phyloP scores from a whole-genome alignment of 2,329 filamentous ascomycete species.

The Cladosporium sp. region DNA sequence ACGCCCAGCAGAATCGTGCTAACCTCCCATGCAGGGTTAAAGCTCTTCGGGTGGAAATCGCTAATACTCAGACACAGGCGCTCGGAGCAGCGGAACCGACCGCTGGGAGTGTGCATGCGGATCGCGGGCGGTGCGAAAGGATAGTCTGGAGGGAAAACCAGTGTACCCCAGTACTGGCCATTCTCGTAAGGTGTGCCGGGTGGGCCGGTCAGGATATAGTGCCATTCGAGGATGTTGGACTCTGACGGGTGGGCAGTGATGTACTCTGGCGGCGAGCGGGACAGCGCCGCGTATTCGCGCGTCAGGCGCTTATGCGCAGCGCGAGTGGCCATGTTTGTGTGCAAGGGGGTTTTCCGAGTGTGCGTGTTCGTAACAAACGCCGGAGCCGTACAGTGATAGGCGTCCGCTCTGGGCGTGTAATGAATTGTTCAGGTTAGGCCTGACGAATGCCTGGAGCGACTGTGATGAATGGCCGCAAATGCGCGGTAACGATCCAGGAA shows the following conservation, averaged over 20 bases:
- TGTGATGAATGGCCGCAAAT: background rate
- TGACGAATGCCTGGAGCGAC: background rate
- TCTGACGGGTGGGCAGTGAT: slow-evolving; percentile 30
- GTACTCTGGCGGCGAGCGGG: slow-evolving; percentile 29
- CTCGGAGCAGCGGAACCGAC: slow-evolving; percentile 88
- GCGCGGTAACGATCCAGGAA: too few relatives aligned
- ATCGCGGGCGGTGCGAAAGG: slow-evolving; percentile 96
- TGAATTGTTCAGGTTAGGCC: too few relatives aligned
- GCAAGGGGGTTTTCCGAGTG: background rate
- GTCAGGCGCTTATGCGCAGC: slow-evolving; percentile 35
- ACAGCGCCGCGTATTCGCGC: slow-evolving; percentile 32
- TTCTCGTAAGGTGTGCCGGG: slow-evolving; percentile 89
- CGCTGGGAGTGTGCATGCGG: slow-evolving; percentile 96
- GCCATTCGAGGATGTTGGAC: slow-evolving; percentile 32
- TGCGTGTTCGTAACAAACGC: background rate
- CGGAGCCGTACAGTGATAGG: too few relatives aligned
- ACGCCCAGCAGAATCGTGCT: slow-evolving; percentile 92
- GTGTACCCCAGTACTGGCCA: slow-evolving; percentile 96
- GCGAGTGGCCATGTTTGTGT: slow-evolving; percentile 31
- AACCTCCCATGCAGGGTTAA: slow-evolving; percentile 98
- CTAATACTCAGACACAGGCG: slow-evolving; percentile 91
- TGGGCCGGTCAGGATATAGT: slow-evolving; percentile 77
- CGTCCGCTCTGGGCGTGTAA: too few relatives aligned
- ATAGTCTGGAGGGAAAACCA: slow-evolving; percentile 93
- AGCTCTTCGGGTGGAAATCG: slow-evolving; percentile 95